Base-by-base conservation (phyloP, 2,329 filamentous ascomycete genomes). In the Paecilomyces sp. region DNA sequence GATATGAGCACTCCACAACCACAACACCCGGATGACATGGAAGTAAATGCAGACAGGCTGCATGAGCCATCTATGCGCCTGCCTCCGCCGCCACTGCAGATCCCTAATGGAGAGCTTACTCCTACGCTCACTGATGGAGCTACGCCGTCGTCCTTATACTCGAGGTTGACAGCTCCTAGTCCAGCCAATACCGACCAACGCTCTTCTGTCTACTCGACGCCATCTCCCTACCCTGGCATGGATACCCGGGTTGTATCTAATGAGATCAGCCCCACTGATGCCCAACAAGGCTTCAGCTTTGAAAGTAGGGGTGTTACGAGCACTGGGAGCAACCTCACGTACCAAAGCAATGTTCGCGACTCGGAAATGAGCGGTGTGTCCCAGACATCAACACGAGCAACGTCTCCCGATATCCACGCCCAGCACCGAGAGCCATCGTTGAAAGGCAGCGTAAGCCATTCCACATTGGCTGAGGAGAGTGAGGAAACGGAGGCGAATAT, bases 311-410 rank as follows among this genome's bases (percentile, higher is more conserved):
- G 88, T 47, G 85, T 87, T 7, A 91, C 88, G 2, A 92, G 88
- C 70, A 86, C 87, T 22, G 91, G 88, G 58, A 93, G 90, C 62
- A 88, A 84, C 67, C 90, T 87, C 71, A 92, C 90, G 3, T 92
- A 89, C 66, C 80, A 88, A 57, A 92, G 88, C 77, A 84, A 81
- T 66, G 76, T 81, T 59, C 87, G 89, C 33, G 89, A 91, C 66
- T 96, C 92, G 0, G 90, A 92, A 68, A 84, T 85, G 55, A 96
- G 91, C 72, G 81, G 90, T 31, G 73, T 91, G 1, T 97, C 93
- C 1, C 88, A 89, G 69, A 87, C 86, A 0, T 96, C 92, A 1
- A 97, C 92, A 1, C 82, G 92, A 59, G 92, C 92, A 15, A 96
- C 92, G 0, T 96, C 92, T 0, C 92, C 92, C 1, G 92, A 96